Percentiles rank a stretch among this genome's conserved stretches.
Evolutionary conservation across 1,139 yeast genomes (phyloP).

Genomic region (Yamadazyma atlantica): DNA sequence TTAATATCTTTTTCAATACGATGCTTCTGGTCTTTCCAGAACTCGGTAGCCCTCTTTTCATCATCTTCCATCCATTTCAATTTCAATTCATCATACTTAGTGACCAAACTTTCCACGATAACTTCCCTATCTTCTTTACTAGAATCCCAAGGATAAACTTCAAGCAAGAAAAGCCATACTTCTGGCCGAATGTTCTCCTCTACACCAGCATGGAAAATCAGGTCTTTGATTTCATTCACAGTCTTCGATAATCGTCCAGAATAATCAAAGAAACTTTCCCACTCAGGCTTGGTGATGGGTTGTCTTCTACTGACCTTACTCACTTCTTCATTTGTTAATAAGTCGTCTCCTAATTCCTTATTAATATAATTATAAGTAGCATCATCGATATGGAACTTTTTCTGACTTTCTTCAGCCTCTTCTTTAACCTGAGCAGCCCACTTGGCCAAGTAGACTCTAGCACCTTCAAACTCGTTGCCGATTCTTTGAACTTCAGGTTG

Average conservation of each 20-base stretch:
- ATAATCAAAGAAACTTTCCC: slow-evolving; percentile 81
- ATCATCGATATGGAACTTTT: slow-evolving; percentile 57
- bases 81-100: slow-evolving; percentile 66
- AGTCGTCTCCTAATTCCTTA: slow-evolving; percentile 67
- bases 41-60: slow-evolving; percentile 58
- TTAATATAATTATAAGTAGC: slow-evolving; percentile 59
- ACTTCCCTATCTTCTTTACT: slow-evolving; percentile 65
- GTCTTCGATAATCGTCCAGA: slow-evolving; percentile 75
- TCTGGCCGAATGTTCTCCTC: slow-evolving; percentile 58
- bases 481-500: slow-evolving; percentile 79
- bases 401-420: slow-evolving; percentile 78
- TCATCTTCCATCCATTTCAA: slow-evolving; percentile 66
- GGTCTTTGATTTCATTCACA: slow-evolving; percentile 70
- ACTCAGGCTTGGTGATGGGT: slow-evolving; percentile 68
- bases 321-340: slow-evolving; percentile 61
- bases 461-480: slow-evolving; percentile 86
- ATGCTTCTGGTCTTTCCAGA: slow-evolving; percentile 84
- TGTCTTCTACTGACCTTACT: slow-evolving; percentile 61
- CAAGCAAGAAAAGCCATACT: slow-evolving; percentile 85
- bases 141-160: slow-evolving; percentile 88
- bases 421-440: slow-evolving; percentile 97
- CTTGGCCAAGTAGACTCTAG: slow-evolving; percentile 75
- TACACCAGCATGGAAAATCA: slow-evolving; percentile 90
- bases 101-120: slow-evolving; percentile 54
- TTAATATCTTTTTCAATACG: slow-evolving; percentile 93